Base-by-base conservation (phyloP, 2,329 filamentous ascomycete species). In the Fusarium penzigii region DNA sequence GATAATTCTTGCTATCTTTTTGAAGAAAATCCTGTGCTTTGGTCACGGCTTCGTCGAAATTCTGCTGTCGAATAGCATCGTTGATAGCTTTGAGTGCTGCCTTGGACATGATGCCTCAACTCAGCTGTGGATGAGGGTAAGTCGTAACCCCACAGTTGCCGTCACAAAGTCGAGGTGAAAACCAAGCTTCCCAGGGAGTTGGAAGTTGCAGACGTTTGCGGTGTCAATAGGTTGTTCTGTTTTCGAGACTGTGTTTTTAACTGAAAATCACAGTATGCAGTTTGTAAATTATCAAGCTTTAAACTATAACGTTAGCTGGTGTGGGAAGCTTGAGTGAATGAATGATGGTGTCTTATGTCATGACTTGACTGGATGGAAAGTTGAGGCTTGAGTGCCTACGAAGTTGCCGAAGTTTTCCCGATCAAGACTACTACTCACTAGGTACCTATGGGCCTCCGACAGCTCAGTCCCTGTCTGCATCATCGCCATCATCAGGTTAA, bases 41-140 rank as follows among this genome's bases (percentile, higher is more conserved):
- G 29, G 82, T 75, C 46, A 87, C 79, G 41, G 88, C 91, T 65
- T 89, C 86, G 54, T 88, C 87, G 76, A 87, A 96, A 66, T 94
- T 88, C 64, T 89, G 83, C 54, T 86, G 81, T 67, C 90, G 89
- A 61, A 96, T 81, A 43, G 88, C 86, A 58, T 89, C 82, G 67
- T 88, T 89, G 59, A 94, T 88, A 60, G 87, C 84, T 75, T 96
- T 96, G 63, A 97, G 78, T 53, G 86, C 84, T 48, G 86, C 81
- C 75, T 96, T 96, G 68, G 79, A 77, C 80, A 83, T 83, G 57
- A 52, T 69, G 64, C 48, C 51, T 54, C 41, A 47, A 25, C 45
- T 58, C 38, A 49, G 20, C 39, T 47, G 17, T 51, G 38, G 47
- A 53, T 51, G 49, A 46, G 52, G 57, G 48, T 41, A n/a, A 25